These are phyloP conservation scores for Fusarium nematophilum DNA, from an alignment of 2,329 filamentous ascomycete species.

Conservation along the genomic window DNA sequence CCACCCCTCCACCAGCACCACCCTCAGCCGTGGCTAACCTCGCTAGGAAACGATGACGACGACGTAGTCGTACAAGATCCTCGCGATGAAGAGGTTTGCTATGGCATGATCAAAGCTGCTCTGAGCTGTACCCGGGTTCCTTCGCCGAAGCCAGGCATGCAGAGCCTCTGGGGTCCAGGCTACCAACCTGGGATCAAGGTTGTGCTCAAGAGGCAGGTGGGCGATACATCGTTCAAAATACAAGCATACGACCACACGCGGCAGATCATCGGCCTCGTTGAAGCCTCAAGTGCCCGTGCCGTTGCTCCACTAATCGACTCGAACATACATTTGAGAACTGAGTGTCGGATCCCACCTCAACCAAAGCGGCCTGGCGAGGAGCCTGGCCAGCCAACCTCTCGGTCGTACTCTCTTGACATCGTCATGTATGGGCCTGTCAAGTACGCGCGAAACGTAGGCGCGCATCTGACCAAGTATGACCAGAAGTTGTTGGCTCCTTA, in stretches of 20 bases:
- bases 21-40: constrained; percentile 8
- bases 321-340: constrained; percentile 72
- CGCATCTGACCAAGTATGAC: constrained; percentile 70
- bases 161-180: constrained; percentile 65
- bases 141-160: constrained; percentile 71
- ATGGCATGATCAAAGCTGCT: constrained; percentile 78
- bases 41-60: constrained; percentile 64
- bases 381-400: constrained; percentile 71
- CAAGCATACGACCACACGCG: constrained; percentile 78
- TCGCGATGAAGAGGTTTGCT: constrained; percentile 79
- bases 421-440: constrained; percentile 83
- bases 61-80: constrained; percentile 68
- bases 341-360: constrained; percentile 76
- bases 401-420: constrained; percentile 72
- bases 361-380: constrained; percentile 72
- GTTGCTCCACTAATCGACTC: constrained; percentile 81
- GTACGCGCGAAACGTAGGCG: constrained; percentile 73
- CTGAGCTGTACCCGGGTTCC: constrained; percentile 77
- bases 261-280: constrained; percentile 80
- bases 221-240: constrained; percentile 70
- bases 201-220: constrained; percentile 69
- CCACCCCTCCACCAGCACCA: constrained; percentile 21
- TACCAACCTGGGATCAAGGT: constrained; percentile 83
- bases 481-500: constrained; percentile 75
- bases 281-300: constrained; percentile 72